Evolutionary conservation across 345 rosid species (phyloP), one percentile per base, ranked within the genome.

Genomic region (Populus alba): DNA sequence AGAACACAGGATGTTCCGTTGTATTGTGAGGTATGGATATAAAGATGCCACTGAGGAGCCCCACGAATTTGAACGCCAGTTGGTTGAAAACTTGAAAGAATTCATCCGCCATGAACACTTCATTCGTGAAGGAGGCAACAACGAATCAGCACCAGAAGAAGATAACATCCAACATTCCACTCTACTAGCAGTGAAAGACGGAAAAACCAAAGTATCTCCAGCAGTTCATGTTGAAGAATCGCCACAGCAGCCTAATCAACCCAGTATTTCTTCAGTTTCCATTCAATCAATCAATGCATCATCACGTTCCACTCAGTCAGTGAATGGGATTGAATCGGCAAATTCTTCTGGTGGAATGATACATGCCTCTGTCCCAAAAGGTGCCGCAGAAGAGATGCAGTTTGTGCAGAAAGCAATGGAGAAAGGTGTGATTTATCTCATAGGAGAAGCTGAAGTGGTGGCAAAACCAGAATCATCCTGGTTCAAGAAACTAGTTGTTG

Each of bases 1-100:
- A 45, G 92, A 90, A 62, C 77, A 81, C 39, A 79, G 90, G 10
- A 88, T 95, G 87, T 91, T 92, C 77, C 82, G 95, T 2, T 93
- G 98, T 37, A 87, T 92, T 0, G 97, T 89, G 9, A 88, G 98
- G 76, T 91, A 88, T 69, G 97, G 93, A 2, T 90, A 94, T 65
- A 83, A 83, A 4, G 95, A 92, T 65, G 77, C 70, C 13, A 82
- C 79, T 25, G 88, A 71, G 33, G 89, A 87, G 35, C 59, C 85
- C 7, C 67, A 74, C 0, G 90, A 79, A 79, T 89, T 91, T 10
- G 94, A 90, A 85, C 83, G 78, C 17, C 88, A 86, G 72, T 81
- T 90, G 35, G 82, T 86, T 2, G 84, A 89, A 20, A 67, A 85
- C 81, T 59, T 88, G 72, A 89, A 89, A 69, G 91, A 89, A 43